Percentiles rank a stretch among this genome's conserved stretches.
These are phyloP conservation scores for Metschnikowia amazonensis DNA, from an alignment of 805 yeast genomes.

Conservation along the genomic window DNA sequence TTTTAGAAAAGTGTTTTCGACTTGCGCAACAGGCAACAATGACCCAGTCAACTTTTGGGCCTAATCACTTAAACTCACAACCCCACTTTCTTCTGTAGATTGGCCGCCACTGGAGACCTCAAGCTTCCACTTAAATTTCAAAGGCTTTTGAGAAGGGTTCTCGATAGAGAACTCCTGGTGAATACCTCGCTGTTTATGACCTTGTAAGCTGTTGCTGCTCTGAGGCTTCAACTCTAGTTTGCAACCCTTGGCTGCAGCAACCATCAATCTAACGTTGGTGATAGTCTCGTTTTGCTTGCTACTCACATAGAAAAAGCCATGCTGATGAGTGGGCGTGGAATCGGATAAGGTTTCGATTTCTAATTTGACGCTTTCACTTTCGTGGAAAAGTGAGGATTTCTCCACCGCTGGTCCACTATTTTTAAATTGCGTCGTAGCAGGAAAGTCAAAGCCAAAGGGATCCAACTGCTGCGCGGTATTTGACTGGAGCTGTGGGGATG, in stretches of 20 bases:
- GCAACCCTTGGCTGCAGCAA: slow-evolving; percentile 70
- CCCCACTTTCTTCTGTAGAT: slow-evolving; percentile 12
- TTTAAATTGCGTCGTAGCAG: slow-evolving; percentile 34
- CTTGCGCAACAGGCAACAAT: background rate
- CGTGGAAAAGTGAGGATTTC: slow-evolving; percentile 30
- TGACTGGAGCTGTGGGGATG: slow-evolving; percentile 38
- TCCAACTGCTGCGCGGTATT: slow-evolving; percentile 31
- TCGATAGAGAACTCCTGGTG: slow-evolving; percentile 48
- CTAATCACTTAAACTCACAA: slow-evolving; percentile 10
- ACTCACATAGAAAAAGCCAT: slow-evolving; percentile 49
- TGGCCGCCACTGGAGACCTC: slow-evolving; percentile 39
- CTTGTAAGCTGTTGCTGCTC: slow-evolving; percentile 49
- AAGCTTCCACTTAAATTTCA: slow-evolving; percentile 76
- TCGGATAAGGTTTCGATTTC: slow-evolving; percentile 39
- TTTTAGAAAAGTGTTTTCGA: background rate
- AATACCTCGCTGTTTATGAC: slow-evolving; percentile 47
- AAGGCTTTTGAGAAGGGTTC: slow-evolving; percentile 30
- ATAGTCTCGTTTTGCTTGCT: slow-evolving; percentile 46
- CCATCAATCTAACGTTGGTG: slow-evolving; percentile 50
- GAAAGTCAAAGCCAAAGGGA: slow-evolving; percentile 41
- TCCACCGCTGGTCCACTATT: slow-evolving; percentile 11
- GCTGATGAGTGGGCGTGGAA: slow-evolving; percentile 27
- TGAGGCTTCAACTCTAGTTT: slow-evolving; percentile 59
- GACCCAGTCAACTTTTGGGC: background rate
- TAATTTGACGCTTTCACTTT: slow-evolving; percentile 46